These are phyloP conservation scores for Schizophyllum amplum DNA, from an alignment of 1,284 basidiomycete species.

Conservation along the genomic window DNA sequence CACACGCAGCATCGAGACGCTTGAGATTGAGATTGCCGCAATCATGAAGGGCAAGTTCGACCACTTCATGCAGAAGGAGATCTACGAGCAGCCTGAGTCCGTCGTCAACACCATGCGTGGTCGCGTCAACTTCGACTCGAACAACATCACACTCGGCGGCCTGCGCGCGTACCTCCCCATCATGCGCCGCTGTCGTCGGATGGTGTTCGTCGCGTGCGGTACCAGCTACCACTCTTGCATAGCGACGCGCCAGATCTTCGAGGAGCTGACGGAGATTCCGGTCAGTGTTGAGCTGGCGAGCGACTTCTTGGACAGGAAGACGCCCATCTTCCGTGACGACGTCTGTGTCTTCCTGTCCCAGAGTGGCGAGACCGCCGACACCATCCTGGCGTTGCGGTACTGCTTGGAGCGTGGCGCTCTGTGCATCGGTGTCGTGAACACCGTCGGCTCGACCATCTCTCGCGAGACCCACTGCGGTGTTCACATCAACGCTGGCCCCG, in stretches of 20 bases:
- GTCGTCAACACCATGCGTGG: constrained; percentile 99
- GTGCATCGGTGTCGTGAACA: constrained; percentile 96
- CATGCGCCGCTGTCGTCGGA: constrained; percentile 90
- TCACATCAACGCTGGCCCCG: constrained; percentile 99
- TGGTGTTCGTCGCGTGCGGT: constrained; percentile 97
- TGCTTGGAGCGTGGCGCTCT: constrained; percentile 95
- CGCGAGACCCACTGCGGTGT: constrained; percentile 99
- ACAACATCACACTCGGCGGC: constrained; percentile 90
- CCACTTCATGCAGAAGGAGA: constrained; percentile 99
- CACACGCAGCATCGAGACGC: constrained; percentile 95
- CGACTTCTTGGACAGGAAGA: constrained; percentile 98
- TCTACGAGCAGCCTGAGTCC: constrained; percentile 99
- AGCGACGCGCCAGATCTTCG: constrained; percentile 97
- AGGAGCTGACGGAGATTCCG: constrained; percentile 98
- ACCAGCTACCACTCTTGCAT: constrained; percentile 98
- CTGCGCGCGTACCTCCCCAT: constrained; percentile 93
- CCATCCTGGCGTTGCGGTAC: constrained; percentile 93
- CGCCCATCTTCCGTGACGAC: constrained; percentile 99
- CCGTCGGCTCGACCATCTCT: constrained; percentile 96
- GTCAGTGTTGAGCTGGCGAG: constrained; percentile 96
- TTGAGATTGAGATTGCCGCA: constrained; percentile 97
- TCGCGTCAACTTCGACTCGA: constrained; percentile 96
- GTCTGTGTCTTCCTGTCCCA: constrained; percentile 96
- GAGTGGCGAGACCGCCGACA: constrained; percentile 98
- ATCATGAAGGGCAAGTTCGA: constrained; percentile 99